Evolutionary conservation across 179 eudicot species (phyloP).

Genomic region (Beta corolliflora): DNA sequence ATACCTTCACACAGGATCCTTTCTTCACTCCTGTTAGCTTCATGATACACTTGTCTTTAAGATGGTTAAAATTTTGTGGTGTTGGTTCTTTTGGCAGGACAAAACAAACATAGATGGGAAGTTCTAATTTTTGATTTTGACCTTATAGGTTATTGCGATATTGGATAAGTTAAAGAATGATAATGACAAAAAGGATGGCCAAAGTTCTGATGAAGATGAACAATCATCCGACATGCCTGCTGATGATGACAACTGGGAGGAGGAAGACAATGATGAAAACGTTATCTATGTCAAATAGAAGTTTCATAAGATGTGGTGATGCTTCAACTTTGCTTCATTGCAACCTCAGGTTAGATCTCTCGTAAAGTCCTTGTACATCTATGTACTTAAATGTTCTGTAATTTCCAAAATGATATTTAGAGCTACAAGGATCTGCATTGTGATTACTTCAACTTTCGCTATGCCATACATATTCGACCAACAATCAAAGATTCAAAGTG

Average conservation of each 20-base stretch:
- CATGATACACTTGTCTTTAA: neutral
- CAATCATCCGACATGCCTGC: slow-evolving; percentile 36
- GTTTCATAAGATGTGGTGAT: slow-evolving; percentile 17
- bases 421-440: neutral
- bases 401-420: neutral
- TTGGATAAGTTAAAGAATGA: slow-evolving; percentile 84
- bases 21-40: slow-evolving; percentile 15
- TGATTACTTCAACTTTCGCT: neutral
- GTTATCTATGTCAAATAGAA: slow-evolving; percentile 70
- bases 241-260: slow-evolving; percentile 63
- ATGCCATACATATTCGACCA: neutral
- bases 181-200: slow-evolving; percentile 44
- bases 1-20: neutral
- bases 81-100: neutral
- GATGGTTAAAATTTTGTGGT: neutral
- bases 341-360: slow-evolving; percentile 33
- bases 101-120: neutral
- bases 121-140: slow-evolving; percentile 6
- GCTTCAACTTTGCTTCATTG: slow-evolving; percentile 24
- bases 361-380: neutral
- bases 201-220: slow-evolving; percentile 30
- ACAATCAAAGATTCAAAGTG: neutral
- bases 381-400: neutral
- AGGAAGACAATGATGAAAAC: slow-evolving; percentile 71
- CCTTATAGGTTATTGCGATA: slow-evolving; percentile 84